Evolutionary conservation across 2,329 filamentous ascomycete species (phyloP), one percentile per base, ranked within the genome.

Genomic region (Verticillium alfalfae): DNA sequence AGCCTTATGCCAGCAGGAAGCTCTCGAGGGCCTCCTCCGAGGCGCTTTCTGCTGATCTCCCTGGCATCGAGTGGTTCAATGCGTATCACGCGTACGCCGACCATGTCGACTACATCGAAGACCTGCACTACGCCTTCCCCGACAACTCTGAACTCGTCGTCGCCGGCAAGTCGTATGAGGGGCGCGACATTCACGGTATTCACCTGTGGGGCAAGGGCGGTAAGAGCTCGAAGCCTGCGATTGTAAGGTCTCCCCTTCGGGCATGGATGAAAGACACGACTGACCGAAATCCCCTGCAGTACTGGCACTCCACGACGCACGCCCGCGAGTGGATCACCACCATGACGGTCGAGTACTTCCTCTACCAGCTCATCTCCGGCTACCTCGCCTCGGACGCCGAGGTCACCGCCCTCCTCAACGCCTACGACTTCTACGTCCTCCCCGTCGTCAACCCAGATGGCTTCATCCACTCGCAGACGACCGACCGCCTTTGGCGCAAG

Each of bases 351-450:
- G 84, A 87, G 68, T 87, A 84, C 69, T 71, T 84, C 16, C 77
- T 80, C 10, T 79, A 79, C 64, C 72, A 76, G 18, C 73, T 87
- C 37, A 71, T 86, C 18, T 73, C 73, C 39, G 76, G 78, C 58
- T 84, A 84, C 66, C 61, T 65, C n/a, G 69, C 68, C 37, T 70
- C 71, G 18, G 69, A 73, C 15, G 66, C 73, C n/a, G 68, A 73
- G 15, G 67, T 77, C 49, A 73, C 72, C 56, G 68, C 69, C 1
- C 79, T 84, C 60, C 77, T 89, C 31, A 79, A 88, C 71, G 83
- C 78, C 61, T 88, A 86, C 69, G 88, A 90, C 72, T 87, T 87
- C 66, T 88, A 87, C 71, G 80, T 90, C 66, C 79, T 88, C 63
- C 85, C 86, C 3, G 73, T 88, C 31, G 84, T 86, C 16, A 88